phyloP scores from a whole-genome alignment of 805 yeast genomes.

The Sugiyamaella chiloensis region DNA sequence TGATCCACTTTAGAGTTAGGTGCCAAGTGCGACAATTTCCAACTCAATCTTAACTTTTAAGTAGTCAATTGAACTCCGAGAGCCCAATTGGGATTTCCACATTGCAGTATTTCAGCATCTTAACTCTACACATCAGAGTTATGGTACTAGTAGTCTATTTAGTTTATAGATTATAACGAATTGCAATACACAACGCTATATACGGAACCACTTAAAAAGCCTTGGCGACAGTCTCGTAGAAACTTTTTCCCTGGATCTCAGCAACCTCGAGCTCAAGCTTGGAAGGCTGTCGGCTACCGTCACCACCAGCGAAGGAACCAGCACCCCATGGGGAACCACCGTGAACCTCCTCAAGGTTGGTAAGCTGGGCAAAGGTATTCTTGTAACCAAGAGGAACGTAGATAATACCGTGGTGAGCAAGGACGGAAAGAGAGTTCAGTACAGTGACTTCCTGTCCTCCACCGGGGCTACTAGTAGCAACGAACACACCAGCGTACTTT shows the following conservation, averaged over 20 bases:
- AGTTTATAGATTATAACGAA: too few relatives aligned
- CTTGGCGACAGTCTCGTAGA: constrained; percentile 45
- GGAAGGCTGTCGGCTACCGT: constrained; percentile 70
- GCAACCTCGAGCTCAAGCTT: constrained; percentile 66
- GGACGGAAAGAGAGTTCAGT: constrained; percentile 52
- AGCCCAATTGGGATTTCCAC: too few relatives aligned
- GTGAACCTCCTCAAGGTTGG: constrained; percentile 63
- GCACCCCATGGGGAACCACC: constrained; percentile 72
- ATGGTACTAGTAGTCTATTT: too few relatives aligned
- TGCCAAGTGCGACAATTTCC: too few relatives aligned
- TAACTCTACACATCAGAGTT: too few relatives aligned
- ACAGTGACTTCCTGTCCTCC: constrained; percentile 78
- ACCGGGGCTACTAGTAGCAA: constrained; percentile 68
- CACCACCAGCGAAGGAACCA: constrained; percentile 42
- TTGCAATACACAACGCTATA: too few relatives aligned
- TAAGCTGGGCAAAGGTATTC: constrained; percentile 50
- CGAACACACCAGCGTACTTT: constrained; percentile 73
- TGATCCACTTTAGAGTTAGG: too few relatives aligned
- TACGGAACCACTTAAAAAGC: constrained; percentile 11
- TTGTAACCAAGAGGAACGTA: constrained; percentile 77
- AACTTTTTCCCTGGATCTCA: constrained; percentile 61
- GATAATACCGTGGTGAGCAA: constrained; percentile 75
- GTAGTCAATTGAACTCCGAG: too few relatives aligned
- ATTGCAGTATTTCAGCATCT: too few relatives aligned
- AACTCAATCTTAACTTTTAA: too few relatives aligned